Conservation (phyloP, 495 filamentous ascomycete species). For the Xylaria intraflava region DNA sequence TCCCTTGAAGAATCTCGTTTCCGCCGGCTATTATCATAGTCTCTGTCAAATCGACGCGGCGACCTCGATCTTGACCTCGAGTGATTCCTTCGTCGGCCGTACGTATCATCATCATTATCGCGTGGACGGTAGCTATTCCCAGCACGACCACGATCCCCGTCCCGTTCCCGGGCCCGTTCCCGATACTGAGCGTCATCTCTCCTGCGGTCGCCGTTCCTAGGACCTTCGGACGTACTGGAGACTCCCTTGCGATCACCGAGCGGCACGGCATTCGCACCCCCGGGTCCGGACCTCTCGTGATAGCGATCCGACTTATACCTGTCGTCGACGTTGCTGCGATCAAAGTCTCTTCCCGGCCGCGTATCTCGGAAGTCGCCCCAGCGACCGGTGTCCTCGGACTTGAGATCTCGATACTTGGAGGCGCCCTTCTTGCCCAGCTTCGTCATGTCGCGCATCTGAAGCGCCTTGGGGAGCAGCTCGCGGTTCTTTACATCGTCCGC, state of each 20-base stretch:
- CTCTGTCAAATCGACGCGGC: conserved; percentile 40
- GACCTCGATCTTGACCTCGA: conserved; percentile 34
- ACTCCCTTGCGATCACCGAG: conserved; percentile 49
- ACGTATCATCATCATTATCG: conserved; percentile 24
- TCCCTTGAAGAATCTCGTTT: conserved; percentile 62
- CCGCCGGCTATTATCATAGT: conserved; percentile 46
- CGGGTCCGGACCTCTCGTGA: conserved; percentile 33
- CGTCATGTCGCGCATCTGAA: conserved; percentile 92
- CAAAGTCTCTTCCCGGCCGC: conserved; percentile 40
- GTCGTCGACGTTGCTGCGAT: conserved; percentile 49
- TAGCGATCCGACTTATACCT: conserved; percentile 63
- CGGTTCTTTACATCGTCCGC: conserved; percentile 73
- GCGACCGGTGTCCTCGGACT: conserved; percentile 82
- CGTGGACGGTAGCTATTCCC: conserved; percentile 31
- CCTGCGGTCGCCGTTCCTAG: conserved; percentile 26
- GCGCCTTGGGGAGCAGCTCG: conserved; percentile 79
- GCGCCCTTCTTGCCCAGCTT: conserved; percentile 88
- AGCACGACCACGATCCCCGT: conserved; percentile 25
- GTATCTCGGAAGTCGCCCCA: conserved; percentile 64
- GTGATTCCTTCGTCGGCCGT: conserved; percentile 24
- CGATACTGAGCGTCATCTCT: conserved; percentile 21
- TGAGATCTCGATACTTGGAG: conserved; percentile 83
- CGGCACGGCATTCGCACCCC: conserved; percentile 56
- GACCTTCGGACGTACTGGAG: conserved; percentile 32
- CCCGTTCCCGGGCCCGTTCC: conserved; percentile 7